phyloP scores from a whole-genome alignment of 1,139 yeast genomes.

The Chernovozyma sophiae-reginae region DNA sequence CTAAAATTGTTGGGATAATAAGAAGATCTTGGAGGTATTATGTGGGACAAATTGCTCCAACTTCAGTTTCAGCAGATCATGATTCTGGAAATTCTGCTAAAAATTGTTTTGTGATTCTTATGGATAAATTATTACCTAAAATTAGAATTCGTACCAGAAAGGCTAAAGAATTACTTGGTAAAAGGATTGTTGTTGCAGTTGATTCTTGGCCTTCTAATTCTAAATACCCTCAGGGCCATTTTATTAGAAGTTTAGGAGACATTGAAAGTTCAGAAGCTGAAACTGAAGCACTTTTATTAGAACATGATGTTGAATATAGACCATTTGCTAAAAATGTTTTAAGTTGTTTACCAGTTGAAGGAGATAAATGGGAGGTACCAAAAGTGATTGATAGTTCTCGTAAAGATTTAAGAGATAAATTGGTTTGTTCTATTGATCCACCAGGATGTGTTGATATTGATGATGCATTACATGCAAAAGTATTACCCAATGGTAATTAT shows the following conservation, averaged over 20 bases:
- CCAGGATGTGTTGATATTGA: constrained; percentile 98
- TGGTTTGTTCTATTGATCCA: constrained; percentile 96
- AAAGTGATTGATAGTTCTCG: constrained; percentile 55
- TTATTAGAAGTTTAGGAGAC: constrained; percentile 83
- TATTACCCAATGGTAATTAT: constrained; percentile 85
- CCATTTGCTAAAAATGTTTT: constrained; percentile 92
- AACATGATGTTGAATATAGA: constrained; percentile 94
- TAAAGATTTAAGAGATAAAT: constrained; percentile 78
- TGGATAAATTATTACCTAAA: constrained; percentile 88
- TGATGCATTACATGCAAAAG: constrained; percentile 90
- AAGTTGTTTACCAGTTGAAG: constrained; percentile 89
- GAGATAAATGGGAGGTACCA: constrained; percentile 91
- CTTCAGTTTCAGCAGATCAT: constrained; percentile 57
- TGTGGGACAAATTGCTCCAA: constrained; percentile 89
- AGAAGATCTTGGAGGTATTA: constrained; percentile 95
- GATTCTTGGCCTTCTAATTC: constrained; percentile 90
- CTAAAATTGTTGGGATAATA: constrained; percentile 80
- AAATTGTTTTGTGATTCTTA: constrained; percentile 77
- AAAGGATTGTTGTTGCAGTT: constrained; percentile 85
- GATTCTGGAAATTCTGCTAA: constrained; percentile 59
- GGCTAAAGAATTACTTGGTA: constrained; percentile 74
- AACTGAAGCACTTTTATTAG: constrained; percentile 88
- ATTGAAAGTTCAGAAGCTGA: constrained; percentile 93
- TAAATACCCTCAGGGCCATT: constrained; percentile 91
- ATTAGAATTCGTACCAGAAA: constrained; percentile 84